Evolutionary conservation across 805 yeast genomes (phyloP).

Genomic region (Zygosaccharomyces bisporus): DNA sequence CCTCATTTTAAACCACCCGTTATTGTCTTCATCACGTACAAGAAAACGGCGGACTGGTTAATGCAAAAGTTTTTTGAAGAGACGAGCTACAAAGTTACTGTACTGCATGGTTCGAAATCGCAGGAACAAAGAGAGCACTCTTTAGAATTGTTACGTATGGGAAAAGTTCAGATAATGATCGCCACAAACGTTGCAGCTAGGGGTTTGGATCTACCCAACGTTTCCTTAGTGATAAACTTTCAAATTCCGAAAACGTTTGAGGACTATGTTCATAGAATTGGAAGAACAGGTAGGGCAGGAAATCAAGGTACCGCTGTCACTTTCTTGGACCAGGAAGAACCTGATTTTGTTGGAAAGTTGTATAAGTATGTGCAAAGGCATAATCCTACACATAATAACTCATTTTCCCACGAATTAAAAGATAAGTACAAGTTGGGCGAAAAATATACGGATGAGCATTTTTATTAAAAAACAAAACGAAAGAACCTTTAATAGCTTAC

Average conservation of each 20-base stretch:
- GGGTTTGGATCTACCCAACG: conserved; percentile 89
- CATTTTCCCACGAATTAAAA: conserved; percentile 16
- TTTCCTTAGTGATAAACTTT: conserved; percentile 78
- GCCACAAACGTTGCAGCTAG: conserved; percentile 97
- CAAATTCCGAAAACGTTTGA: conserved; percentile 79
- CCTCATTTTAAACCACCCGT: conserved; percentile 49
- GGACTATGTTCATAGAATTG: conserved; percentile 87
- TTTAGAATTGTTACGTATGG: conserved; percentile 52
- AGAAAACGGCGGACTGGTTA: conserved; percentile 65
- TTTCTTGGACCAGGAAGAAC: conserved; percentile 58
- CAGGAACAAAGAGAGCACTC: conserved; percentile 86
- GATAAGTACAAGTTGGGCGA: conserved; percentile 19
- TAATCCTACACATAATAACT: conserved; percentile 20
- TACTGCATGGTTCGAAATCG: conserved; percentile 81
- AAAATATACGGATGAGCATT: conserved; percentile 14
- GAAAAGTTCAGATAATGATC: conserved; percentile 58
- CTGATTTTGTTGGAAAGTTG: conserved; percentile 45
- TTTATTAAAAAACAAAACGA: conserved; percentile 14
- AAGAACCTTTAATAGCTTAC: too few relatives aligned
- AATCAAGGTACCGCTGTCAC: conserved; percentile 71
- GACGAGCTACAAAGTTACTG: conserved; percentile 48
- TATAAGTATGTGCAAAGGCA: conserved; percentile 38
- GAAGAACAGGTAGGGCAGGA: conserved; percentile 97
- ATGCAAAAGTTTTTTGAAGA: conserved; percentile 46
- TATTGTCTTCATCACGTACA: conserved; percentile 78